Conservation (phyloP, 768 basidiomycete genomes). For the Pisolithus albus region DNA sequence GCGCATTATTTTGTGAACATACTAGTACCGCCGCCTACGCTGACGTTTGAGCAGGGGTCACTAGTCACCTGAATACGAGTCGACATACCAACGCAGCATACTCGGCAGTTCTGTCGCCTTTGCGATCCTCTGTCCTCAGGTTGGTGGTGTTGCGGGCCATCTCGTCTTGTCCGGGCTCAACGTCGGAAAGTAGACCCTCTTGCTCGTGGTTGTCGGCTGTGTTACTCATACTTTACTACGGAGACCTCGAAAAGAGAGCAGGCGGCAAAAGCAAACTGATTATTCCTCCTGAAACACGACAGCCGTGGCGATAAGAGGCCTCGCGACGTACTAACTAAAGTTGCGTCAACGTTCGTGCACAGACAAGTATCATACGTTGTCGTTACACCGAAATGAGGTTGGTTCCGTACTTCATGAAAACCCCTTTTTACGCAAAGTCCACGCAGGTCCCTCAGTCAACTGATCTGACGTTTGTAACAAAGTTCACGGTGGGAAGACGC, state of each 20-base stretch:
- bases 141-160: conserved; percentile 19
- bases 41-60: background rate
- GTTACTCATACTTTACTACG: background rate
- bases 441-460: no score
- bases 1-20: conserved; percentile 1
- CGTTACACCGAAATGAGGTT: no score
- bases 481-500: no score
- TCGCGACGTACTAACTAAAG: no score
- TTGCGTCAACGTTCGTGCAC: no score
- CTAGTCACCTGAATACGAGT: background rate
- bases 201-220: conserved; percentile 8
- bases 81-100: conserved; percentile 32
- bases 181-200: conserved; percentile 8
- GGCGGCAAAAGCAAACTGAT: background rate
- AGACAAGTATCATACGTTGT: no score
- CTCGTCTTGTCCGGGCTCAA: background rate
- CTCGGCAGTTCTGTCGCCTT: conserved; percentile 31
- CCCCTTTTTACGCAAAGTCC: no score
- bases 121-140: conserved; percentile 31
- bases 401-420: no score
- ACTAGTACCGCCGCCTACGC: conserved; percentile 14
- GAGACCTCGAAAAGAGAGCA: background rate
- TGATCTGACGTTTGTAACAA: no score
- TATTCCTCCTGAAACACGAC: no score
- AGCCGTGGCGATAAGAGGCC: no score